phyloP scores from a whole-genome alignment of 140 eudicot species.

The Artemisia princeps region DNA sequence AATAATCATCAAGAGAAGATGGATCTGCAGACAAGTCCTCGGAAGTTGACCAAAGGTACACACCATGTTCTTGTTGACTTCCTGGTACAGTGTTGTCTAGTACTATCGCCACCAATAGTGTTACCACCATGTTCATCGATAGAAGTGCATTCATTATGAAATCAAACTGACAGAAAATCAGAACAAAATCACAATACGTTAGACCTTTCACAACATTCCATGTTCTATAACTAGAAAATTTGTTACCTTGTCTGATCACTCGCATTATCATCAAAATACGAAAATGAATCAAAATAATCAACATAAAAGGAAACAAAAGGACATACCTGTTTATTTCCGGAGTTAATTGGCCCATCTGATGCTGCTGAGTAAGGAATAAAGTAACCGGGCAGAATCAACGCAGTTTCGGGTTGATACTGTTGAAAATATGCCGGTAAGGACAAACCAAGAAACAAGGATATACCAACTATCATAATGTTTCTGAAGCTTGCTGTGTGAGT shows the following conservation, averaged over 20 bases:
- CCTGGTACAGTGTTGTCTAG: conserved; percentile 88
- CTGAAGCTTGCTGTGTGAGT: conserved; percentile 67
- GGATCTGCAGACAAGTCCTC: conserved; percentile 59
- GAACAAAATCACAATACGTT: background rate
- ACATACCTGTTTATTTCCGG: conserved; percentile 61
- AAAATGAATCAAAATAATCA: background rate
- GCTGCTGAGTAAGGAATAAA: conserved; percentile 86
- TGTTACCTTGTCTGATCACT: conserved; percentile 10
- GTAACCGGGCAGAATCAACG: conserved; percentile 65
- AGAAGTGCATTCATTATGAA: conserved; percentile 69
- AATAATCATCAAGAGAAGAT: conserved; percentile 52
- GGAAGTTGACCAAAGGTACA: conserved; percentile 64
- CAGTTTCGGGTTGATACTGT: conserved; percentile 64
- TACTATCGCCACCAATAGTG: conserved; percentile 65
- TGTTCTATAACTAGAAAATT: background rate
- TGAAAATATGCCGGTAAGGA: conserved; percentile 88
- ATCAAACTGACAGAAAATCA: conserved; percentile 50
- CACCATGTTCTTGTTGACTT: conserved; percentile 67
- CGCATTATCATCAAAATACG: background rate
- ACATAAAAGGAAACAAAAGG: background rate
- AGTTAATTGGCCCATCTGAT: conserved; percentile 74
- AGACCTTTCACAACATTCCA: conserved; percentile 2
- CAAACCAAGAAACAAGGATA: conserved; percentile 73
- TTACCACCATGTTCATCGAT: conserved; percentile 87
- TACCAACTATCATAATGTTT: conserved; percentile 69